Percentiles rank a stretch among this genome's conserved stretches.
Evolutionary conservation across 2,329 filamentous ascomycete species (phyloP).

Genomic region (Aureobasidium sp.): DNA sequence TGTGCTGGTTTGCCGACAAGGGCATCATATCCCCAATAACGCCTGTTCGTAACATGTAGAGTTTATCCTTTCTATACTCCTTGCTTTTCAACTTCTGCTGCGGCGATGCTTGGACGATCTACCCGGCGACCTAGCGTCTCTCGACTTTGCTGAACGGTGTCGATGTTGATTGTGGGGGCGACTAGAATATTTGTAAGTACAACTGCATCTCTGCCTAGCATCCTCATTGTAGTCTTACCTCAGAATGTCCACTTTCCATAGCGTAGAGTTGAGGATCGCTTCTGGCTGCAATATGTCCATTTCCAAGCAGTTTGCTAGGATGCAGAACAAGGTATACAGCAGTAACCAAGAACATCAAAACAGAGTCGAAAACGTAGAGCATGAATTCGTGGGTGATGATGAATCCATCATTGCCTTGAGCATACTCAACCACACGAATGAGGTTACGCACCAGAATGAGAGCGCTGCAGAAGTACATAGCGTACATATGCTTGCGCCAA

Average conservation of each 20-base stretch:
- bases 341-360: constrained; percentile 29
- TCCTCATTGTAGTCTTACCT: not conserved
- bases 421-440: constrained; percentile 43
- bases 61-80: too few relatives aligned
- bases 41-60: too few relatives aligned
- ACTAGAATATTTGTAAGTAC: not conserved
- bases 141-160: constrained; percentile 2
- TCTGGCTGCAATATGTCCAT: not conserved
- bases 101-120: not conserved
- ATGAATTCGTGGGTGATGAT: constrained; percentile 37
- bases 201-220: not conserved
- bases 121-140: not conserved
- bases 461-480: constrained; percentile 35
- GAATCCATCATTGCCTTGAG: constrained; percentile 35
- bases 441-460: constrained; percentile 43
- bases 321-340: constrained; percentile 15
- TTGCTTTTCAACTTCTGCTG: not conserved
- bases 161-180: not conserved
- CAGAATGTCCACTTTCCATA: not conserved
- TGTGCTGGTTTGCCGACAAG: too few relatives aligned
- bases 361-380: constrained; percentile 26
- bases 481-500: constrained; percentile 32
- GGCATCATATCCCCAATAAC: too few relatives aligned
- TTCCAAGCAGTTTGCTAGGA: constrained; percentile 4
- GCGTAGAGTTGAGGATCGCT: not conserved